Evolutionary conservation across 805 yeast genomes (phyloP).

Genomic region (Saccharomyces paradoxus): DNA sequence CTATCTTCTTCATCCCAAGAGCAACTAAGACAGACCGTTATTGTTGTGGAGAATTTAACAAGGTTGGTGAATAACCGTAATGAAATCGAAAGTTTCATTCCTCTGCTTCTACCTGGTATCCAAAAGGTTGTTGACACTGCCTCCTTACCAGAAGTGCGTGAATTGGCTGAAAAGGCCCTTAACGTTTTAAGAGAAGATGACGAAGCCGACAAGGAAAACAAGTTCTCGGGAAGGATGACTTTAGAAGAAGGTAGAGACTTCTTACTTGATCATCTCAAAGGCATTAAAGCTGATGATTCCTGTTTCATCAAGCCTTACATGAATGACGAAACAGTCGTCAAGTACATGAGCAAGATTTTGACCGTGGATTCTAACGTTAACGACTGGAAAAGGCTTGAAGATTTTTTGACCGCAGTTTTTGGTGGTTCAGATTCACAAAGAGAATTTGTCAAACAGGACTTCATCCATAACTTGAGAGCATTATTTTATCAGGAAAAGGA

Average conservation of each 20-base stretch:
- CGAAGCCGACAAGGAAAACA: constrained; percentile 39
- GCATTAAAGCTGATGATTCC: constrained; percentile 1
- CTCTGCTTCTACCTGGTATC: constrained; percentile 84
- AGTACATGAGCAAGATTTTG: constrained; percentile 46
- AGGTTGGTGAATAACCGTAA: constrained; percentile 88
- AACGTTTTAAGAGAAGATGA: constrained; percentile 62
- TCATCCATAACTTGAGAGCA: constrained; percentile 44
- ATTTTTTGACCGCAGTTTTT: constrained; percentile 41
- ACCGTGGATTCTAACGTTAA: constrained; percentile 64
- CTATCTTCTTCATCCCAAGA: constrained; percentile 84
- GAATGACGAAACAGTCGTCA: constrained; percentile 28
- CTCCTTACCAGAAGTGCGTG: constrained; percentile 93
- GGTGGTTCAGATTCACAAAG: constrained; percentile 26
- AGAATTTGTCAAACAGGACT: constrained; percentile 32
- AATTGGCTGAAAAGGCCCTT: constrained; percentile 80
- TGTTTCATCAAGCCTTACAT: constrained; percentile 16
- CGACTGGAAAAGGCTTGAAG: constrained; percentile 56
- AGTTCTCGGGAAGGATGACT: constrained; percentile 67
- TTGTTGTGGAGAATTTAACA: constrained; percentile 90
- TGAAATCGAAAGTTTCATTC: constrained; percentile 83
- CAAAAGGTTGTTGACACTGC: constrained; percentile 83
- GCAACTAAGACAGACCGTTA: constrained; percentile 92
- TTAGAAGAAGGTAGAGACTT: constrained; percentile 45
- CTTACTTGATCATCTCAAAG: constrained; percentile 22
- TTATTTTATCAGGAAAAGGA: constrained; percentile 40